Evolutionary conservation across 768 basidiomycete genomes (phyloP), one percentile per base, ranked within the genome.

Genomic region (Russula compacta): DNA sequence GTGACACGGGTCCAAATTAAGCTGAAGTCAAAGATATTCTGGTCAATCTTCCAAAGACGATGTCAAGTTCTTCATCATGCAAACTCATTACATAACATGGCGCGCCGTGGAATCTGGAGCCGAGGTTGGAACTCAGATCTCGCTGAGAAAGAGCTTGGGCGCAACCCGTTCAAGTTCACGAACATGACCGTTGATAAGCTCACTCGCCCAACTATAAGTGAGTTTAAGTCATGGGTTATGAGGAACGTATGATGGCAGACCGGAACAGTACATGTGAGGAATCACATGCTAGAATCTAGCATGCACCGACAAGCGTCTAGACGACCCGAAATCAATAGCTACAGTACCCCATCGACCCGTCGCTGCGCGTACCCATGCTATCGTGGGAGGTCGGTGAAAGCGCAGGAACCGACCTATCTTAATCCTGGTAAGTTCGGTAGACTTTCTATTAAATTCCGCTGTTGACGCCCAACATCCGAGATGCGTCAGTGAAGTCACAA

Each of bases 401-500:
- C 4, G 10, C 35, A 35, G 33, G n/a, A 51, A 19, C 49, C 32
- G 35, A 51, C 35, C 29, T 44, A 51, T 43, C 3, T 19, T 24
- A 29, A 44, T 39, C 43, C 60, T 21, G 50, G 43, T n/a, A 57
- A 17, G 19, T 53, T 61, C 21, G 56, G 56, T n/a, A 61, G 12
- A 42, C 32, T 46, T 33, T 43, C 55, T 17, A 56, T 8, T 6
- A 32, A 2, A 46, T 21, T 33, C 7, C 21, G 50, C 50, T 61
- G 53, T 29, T 43, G 9, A 5, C 39, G 14, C 39, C 21, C 39
- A 10, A 42, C 9, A 44, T 38, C 19, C 21, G 35, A 19, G 21
- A 49, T 7, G n/a, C n/a, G 42, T 56, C 6, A 52, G 19, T 35
- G 2, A 29, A 36, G 29, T 15, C 38, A 51, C 36, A 32, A n/a